Evolutionary conservation across 2,329 filamentous ascomycete genomes (phyloP).

Genomic region (Talaromyces verruculosus): DNA sequence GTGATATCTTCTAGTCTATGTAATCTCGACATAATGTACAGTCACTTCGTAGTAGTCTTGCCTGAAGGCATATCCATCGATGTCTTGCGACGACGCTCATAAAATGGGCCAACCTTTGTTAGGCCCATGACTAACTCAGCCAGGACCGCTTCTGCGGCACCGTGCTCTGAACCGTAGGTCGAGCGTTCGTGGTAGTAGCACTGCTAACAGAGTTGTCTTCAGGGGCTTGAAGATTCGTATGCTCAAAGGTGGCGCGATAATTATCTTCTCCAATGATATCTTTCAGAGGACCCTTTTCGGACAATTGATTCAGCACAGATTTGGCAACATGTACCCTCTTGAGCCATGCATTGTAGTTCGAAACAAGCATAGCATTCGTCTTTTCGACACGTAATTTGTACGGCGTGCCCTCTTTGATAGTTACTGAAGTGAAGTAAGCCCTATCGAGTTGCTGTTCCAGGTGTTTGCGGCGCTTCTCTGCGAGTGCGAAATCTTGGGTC

Average conservation of each 20-base stretch:
- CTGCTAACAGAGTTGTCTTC: not conserved
- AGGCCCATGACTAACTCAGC: not conserved
- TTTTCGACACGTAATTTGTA: slow-evolving; percentile 4
- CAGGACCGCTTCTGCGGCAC: slow-evolving; percentile 7
- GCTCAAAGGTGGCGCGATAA: slow-evolving; percentile 2
- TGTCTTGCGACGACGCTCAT: not conserved
- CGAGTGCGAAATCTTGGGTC: not conserved
- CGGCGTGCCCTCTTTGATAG: not conserved
- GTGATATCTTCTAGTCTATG: not conserved
- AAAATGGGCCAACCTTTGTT: not conserved
- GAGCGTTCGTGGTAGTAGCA: not conserved
- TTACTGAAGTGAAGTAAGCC: not conserved
- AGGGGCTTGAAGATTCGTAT: slow-evolving; percentile 3
- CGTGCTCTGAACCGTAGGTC: not conserved
- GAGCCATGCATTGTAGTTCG: not conserved
- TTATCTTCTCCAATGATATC: not conserved
- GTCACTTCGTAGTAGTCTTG: not conserved
- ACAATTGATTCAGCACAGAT: not conserved
- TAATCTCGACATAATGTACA: not conserved
- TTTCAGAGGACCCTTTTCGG: slow-evolving; percentile 2
- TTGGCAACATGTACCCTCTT: not conserved
- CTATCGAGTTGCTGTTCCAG: slow-evolving; percentile 6
- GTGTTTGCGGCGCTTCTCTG: slow-evolving; percentile 7
- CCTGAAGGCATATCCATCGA: not conserved
- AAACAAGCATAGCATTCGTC: not conserved